phyloP scores from a whole-genome alignment of 2,329 filamentous ascomycete genomes.

The Ceratocystis papillata region DNA sequence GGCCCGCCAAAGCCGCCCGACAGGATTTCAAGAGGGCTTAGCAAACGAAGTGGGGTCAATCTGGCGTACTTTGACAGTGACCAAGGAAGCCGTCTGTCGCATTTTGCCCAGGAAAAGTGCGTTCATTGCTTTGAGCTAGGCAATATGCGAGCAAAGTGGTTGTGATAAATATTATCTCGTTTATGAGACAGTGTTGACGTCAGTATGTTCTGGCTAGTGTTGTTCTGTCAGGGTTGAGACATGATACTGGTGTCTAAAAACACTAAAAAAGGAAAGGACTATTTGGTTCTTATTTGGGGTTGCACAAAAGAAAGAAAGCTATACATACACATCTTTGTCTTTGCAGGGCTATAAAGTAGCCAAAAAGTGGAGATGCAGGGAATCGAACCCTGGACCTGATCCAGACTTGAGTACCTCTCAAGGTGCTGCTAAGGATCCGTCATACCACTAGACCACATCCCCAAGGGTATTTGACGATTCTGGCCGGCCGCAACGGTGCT shows the following conservation, averaged over 20 bases:
- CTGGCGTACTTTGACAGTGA: neutral
- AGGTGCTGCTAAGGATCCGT: constrained; percentile 17
- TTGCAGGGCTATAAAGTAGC: too few species aligned
- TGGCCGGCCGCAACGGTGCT: too few species aligned
- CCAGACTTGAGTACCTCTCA: neutral
- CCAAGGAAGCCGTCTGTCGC: neutral
- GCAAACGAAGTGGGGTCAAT: neutral
- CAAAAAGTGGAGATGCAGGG: constrained; percentile 13
- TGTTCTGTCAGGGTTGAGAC: constrained; percentile 1
- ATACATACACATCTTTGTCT: too few species aligned
- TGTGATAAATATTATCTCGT: neutral
- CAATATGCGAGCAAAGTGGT: neutral
- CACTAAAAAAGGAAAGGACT: neutral
- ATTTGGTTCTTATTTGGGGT: too few species aligned
- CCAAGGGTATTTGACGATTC: too few species aligned
- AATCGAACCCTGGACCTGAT: constrained; percentile 20
- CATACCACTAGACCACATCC: constrained; percentile 16
- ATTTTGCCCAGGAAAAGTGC: too few species aligned
- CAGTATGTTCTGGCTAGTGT: neutral
- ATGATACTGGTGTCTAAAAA: neutral
- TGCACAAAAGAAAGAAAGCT: too few species aligned
- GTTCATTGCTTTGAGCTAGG: neutral
- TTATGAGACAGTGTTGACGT: neutral
- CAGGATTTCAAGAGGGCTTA: constrained; percentile 2
- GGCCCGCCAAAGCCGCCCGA: neutral